Conservation (phyloP, 257 asterid species). For the Prunella vulgaris region DNA sequence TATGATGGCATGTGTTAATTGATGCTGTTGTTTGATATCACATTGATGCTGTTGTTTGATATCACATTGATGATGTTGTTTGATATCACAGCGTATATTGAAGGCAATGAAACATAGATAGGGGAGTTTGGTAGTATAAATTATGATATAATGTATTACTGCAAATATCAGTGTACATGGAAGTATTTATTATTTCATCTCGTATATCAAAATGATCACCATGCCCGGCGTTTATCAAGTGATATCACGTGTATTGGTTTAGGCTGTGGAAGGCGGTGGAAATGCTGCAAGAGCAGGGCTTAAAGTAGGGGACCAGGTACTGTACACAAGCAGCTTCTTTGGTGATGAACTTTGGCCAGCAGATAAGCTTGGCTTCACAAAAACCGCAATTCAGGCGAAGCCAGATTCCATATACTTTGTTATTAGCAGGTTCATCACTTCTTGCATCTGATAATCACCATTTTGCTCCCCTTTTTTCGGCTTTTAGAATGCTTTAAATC, state of each 20-base stretch:
- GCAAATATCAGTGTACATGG: background rate
- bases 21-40: background rate
- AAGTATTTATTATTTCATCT: background rate
- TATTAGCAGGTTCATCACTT: constrained; percentile 59
- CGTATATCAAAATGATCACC: background rate
- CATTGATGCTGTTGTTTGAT: too few relatives aligned
- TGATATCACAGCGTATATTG: too few relatives aligned
- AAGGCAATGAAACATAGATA: too few relatives aligned
- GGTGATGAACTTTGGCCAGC: constrained; percentile 99
- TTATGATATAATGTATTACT: background rate
- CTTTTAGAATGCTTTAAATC: background rate
- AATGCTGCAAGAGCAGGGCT: constrained; percentile 98
- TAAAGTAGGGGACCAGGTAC: constrained; percentile 82
- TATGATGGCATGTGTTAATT: background rate
- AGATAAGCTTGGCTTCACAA: constrained; percentile 89
- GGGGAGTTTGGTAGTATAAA: too few relatives aligned
- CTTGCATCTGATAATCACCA: background rate
- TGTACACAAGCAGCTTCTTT: constrained; percentile 94
- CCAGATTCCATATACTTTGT: constrained; percentile 93
- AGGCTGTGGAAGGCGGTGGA: constrained; percentile 88
- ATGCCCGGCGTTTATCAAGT: background rate
- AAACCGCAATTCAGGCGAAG: constrained; percentile 91
- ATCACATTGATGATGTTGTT: too few relatives aligned
- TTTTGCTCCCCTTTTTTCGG: background rate
- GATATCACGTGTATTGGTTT: background rate